Base-by-base conservation (phyloP, 1,284 basidiomycete species). In the Ceratorhiza oryzae-sativae region DNA sequence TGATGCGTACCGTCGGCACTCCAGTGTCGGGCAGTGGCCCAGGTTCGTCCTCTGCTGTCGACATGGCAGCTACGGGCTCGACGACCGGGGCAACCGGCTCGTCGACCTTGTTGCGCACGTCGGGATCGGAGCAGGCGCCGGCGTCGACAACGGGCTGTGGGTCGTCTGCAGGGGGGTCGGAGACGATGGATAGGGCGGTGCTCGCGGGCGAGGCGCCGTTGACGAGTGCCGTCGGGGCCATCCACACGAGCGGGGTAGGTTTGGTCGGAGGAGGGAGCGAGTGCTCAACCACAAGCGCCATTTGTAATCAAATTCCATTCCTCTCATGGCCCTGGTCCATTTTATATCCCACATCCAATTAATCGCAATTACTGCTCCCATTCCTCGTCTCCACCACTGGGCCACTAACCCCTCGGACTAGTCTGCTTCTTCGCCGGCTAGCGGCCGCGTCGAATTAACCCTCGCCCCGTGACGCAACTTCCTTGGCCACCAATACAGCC, bases 31-130 rank as follows among this genome's bases (percentile, higher is more conserved):
- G 27, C 62, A 65, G 42, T 10, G 32, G 36, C n/a, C 36, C n/a
- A 15, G 56, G 34, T 12, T 59, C 48, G 34, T 65, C 62, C 25
- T 48, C 48, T 13, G 34, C 20, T 15, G 18, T 39, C 46, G 46
- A 36, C 36, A 59, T 39, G 20, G n/a, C 56, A 12, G 36, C 36
- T 2, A 27, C 34, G n/a, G 56, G 56, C 36, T 59, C 36, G n/a
- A 23, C 15, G 32, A 36, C 32, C 9, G 32, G 56, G n/a, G n/a
- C n/a, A n/a, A n/a, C n/a, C n/a, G n/a, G n/a, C n/a, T n/a, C n/a
- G n/a, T n/a, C n/a, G n/a, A n/a, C n/a, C 39, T 59, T 59, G 51
- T 55, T 55, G 56, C 25, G 56, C n/a, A 42, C 39, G 56, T 59
- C 56, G n/a, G 56, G 56, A 36, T 59, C 56, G 36, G 39, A 59